phyloP scores from a whole-genome alignment of 306 rosid genomes.

The apple (Malus domestica) region ASM211411v1 NC_041805.1:6148001-6148500 shows the following conservation, averaged over 20 bases:
- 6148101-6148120: constrained; percentile 8
- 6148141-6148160: constrained; percentile 78
- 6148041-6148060: neutral
- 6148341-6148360: neutral
- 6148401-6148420: neutral
- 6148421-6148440: constrained; percentile 39
- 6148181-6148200: constrained; percentile 70
- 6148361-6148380: neutral
- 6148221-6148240: constrained; percentile 70
- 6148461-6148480: constrained; percentile 88
- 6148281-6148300: constrained; percentile 98
- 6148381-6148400: neutral
- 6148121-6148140: constrained; percentile 55
- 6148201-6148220: constrained; percentile 13
- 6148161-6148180: constrained; percentile 95
- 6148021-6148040: neutral
- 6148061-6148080: neutral
- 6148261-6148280: constrained; percentile 90
- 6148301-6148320: constrained; percentile 57
- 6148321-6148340: neutral
- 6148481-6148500: constrained; percentile 92
- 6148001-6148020: neutral
- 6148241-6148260: constrained; percentile 94
- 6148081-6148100: constrained; percentile 1
- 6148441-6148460: constrained; percentile 80